These are phyloP conservation scores for Rhodotorula sp. DNA, from an alignment of 1,284 basidiomycete genomes.

Conservation along the genomic window DNA sequence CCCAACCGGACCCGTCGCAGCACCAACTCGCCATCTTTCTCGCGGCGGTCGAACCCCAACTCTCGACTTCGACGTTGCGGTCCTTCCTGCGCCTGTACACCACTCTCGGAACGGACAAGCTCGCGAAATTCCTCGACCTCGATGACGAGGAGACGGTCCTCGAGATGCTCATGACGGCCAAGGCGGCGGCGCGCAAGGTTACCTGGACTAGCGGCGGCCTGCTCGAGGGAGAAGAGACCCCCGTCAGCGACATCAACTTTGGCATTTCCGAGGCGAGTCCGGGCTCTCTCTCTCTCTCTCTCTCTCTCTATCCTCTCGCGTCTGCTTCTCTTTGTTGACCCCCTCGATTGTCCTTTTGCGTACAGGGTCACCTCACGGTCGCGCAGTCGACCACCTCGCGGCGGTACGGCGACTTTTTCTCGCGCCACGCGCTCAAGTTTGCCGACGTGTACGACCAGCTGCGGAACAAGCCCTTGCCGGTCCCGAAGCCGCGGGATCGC, in stretches of 20 bases:
- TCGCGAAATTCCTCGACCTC: conserved; percentile 78
- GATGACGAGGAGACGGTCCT: conserved; percentile 86
- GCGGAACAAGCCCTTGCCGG: conserved; percentile 36
- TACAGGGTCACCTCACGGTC: conserved; percentile 54
- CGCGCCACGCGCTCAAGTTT: conserved; percentile 56
- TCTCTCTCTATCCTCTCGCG: too few species aligned
- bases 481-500: conserved; percentile 29
- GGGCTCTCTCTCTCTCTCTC: conserved; percentile 6
- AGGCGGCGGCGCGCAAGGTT: conserved; percentile 63
- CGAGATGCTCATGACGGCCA: conserved; percentile 95
- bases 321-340: neutral
- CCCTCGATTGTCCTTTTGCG: too few species aligned
- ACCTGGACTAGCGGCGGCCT: conserved; percentile 65
- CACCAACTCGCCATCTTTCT: conserved; percentile 83
- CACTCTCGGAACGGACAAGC: conserved; percentile 83
- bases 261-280: conserved; percentile 80
- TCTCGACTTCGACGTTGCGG: conserved; percentile 77
- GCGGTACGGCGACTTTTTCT: conserved; percentile 94
- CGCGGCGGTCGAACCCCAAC: conserved; percentile 69
- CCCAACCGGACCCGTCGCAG: conserved; percentile 67
- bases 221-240: conserved; percentile 80
- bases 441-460: conserved; percentile 34
- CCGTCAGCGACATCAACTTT: conserved; percentile 91
- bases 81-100: conserved; percentile 95
- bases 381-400: conserved; percentile 88